phyloP scores from a whole-genome alignment of 2,329 filamentous ascomycete species.

The Monilinia aucupariae region DNA sequence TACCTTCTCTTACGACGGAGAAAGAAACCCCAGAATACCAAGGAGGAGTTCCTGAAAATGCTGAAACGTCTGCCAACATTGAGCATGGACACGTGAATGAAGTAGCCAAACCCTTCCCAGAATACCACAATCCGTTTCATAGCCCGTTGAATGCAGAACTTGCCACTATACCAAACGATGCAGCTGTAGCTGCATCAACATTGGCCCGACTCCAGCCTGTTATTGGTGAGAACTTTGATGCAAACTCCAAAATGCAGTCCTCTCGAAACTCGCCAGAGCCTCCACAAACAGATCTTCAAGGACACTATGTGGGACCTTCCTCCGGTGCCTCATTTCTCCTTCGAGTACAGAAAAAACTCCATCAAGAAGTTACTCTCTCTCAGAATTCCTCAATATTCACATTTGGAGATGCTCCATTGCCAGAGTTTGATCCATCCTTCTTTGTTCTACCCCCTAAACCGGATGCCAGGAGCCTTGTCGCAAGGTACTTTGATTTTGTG shows the following conservation, averaged over 20 bases:
- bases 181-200: constrained; percentile 13
- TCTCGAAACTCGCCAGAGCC: constrained; percentile 43
- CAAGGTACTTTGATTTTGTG: constrained; percentile 55
- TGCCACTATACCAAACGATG: constrained; percentile 3
- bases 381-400: constrained; percentile 38
- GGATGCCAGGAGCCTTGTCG: constrained; percentile 35
- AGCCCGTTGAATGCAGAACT: background rate
- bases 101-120: background rate
- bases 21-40: background rate
- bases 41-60: background rate
- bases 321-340: constrained; percentile 46
- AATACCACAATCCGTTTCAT: constrained; percentile 3
- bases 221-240: background rate
- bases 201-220: background rate
- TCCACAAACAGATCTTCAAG: constrained; percentile 42
- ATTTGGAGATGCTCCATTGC: constrained; percentile 38
- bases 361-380: constrained; percentile 38
- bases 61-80: background rate
- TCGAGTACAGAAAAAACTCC: constrained; percentile 45
- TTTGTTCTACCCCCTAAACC: constrained; percentile 36
- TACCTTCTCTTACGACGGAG: constrained; percentile 36
- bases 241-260: constrained; percentile 20
- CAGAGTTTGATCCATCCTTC: constrained; percentile 41
- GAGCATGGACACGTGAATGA: constrained; percentile 6
- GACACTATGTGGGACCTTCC: constrained; percentile 44